Evolutionary conservation across 805 yeast genomes (phyloP).

Genomic region (Saccharomycopsis selenospora): DNA sequence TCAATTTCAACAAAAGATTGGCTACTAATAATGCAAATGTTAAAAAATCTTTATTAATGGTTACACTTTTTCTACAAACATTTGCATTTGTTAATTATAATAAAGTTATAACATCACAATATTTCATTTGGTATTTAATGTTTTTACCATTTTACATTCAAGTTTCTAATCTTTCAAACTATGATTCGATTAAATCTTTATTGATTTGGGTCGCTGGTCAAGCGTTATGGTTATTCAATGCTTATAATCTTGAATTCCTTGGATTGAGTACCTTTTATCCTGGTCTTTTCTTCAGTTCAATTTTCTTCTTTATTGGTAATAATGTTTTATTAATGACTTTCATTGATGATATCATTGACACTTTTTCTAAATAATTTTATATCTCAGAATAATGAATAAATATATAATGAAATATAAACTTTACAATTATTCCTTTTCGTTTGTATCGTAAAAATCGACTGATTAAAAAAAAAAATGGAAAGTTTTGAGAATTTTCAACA

Average conservation of each 20-base stretch:
- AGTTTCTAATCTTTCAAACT: slow-evolving; percentile 25
- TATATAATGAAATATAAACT: too few species aligned
- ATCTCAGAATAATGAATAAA: too few species aligned
- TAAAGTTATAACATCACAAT: slow-evolving; percentile 88
- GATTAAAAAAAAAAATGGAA: too few species aligned
- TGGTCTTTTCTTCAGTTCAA: slow-evolving; percentile 48
- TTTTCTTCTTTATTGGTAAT: slow-evolving; percentile 54
- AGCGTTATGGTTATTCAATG: slow-evolving; percentile 71
- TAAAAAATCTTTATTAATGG: slow-evolving; percentile 29
- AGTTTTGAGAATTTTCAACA: too few species aligned
- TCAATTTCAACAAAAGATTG: neutral
- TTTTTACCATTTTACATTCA: slow-evolving; percentile 69
- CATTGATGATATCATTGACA: slow-evolving; percentile 40
- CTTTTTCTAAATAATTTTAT: too few species aligned
- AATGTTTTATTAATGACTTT: slow-evolving; percentile 53
- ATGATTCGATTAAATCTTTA: slow-evolving; percentile 38
- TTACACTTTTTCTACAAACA: slow-evolving; percentile 67
- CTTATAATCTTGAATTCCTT: slow-evolving; percentile 71
- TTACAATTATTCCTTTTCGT: too few species aligned
- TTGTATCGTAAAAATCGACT: too few species aligned
- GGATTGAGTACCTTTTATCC: slow-evolving; percentile 61
- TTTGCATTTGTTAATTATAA: slow-evolving; percentile 70
- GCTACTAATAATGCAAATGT: slow-evolving; percentile 30
- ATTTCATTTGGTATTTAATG: slow-evolving; percentile 90
- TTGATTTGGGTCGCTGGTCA: slow-evolving; percentile 65